phyloP scores from a whole-genome alignment of 2,329 filamentous ascomycete genomes.

The Cryphonectria carpinicola region DNA sequence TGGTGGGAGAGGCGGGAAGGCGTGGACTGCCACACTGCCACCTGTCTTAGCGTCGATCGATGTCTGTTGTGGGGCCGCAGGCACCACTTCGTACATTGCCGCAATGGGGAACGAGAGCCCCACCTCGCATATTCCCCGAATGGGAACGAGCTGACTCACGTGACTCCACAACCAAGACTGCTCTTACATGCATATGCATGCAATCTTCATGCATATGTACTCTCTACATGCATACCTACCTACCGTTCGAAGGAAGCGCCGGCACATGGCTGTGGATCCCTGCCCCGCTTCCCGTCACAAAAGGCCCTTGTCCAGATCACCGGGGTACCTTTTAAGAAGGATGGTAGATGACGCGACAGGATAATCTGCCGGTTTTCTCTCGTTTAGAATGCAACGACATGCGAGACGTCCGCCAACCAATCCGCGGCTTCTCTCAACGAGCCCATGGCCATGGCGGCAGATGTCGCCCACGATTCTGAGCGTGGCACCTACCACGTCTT shows the following conservation, averaged over 20 bases:
- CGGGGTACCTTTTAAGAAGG: not conserved
- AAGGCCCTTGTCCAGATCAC: not conserved
- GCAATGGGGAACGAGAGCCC: not conserved
- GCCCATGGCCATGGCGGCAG: not conserved
- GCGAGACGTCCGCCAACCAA: not conserved
- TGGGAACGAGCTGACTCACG: not conserved
- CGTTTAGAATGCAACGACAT: conserved; percentile 1
- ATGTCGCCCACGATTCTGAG: not conserved
- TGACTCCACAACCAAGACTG: not conserved
- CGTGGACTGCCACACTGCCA: not conserved
- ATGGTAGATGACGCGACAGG: not conserved
- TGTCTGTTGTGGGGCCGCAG: not conserved
- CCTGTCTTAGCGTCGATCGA: not conserved
- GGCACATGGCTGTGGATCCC: not conserved
- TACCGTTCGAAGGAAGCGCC: not conserved
- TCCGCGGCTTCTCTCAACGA: not conserved
- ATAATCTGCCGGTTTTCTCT: not conserved
- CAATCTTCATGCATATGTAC: not conserved
- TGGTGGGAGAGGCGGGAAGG: not conserved
- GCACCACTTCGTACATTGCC: not conserved
- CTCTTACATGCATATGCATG: not conserved
- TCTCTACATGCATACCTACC: too few relatives aligned
- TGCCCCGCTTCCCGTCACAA: not conserved
- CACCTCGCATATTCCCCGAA: not conserved
- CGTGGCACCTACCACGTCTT: not conserved